Evolutionary conservation across 2,329 filamentous ascomycete species (phyloP).

Genomic region (Colletotrichum acutatum): DNA sequence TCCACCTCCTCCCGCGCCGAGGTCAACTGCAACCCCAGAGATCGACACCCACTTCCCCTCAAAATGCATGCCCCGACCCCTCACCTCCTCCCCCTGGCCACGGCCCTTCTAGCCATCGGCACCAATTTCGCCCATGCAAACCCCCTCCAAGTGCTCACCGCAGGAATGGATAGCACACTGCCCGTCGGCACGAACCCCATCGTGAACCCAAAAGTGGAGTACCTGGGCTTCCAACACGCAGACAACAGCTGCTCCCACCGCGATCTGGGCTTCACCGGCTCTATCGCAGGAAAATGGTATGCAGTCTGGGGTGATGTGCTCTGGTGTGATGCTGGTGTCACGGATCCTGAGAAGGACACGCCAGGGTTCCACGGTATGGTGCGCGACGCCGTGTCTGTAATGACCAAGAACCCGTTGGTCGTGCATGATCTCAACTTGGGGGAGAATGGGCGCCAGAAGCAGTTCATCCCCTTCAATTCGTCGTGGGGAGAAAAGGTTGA

Average conservation of each 20-base stretch:
- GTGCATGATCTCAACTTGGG: conserved; percentile 51
- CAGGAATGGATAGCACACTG: conserved; percentile 49
- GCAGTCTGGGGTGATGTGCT: conserved; percentile 50
- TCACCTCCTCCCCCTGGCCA: conserved; percentile 5
- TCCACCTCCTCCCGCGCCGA: not conserved
- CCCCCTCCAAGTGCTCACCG: not conserved
- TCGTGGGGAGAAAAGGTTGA: conserved; percentile 49
- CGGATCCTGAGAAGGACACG: conserved; percentile 42
- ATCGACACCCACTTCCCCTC: conserved; percentile 4
- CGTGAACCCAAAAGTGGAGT: conserved; percentile 40
- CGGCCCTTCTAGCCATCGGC: not conserved
- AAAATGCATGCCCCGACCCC: conserved; percentile 10
- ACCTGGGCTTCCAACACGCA: conserved; percentile 49
- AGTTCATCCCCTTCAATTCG: conserved; percentile 50
- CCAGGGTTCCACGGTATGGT: conserved; percentile 53
- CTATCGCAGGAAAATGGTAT: conserved; percentile 50
- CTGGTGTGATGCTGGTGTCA: conserved; percentile 49
- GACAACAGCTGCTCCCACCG: conserved; percentile 51
- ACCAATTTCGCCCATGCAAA: not conserved
- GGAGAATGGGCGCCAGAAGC: conserved; percentile 46
- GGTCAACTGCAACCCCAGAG: conserved; percentile 1
- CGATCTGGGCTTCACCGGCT: conserved; percentile 50
- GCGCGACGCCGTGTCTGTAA: conserved; percentile 47
- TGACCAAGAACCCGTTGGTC: conserved; percentile 48
- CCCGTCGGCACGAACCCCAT: conserved; percentile 50